These are phyloP conservation scores for Leccinum fuscescens DNA, from an alignment of 1,284 basidiomycete species.

Conservation along the genomic window DNA sequence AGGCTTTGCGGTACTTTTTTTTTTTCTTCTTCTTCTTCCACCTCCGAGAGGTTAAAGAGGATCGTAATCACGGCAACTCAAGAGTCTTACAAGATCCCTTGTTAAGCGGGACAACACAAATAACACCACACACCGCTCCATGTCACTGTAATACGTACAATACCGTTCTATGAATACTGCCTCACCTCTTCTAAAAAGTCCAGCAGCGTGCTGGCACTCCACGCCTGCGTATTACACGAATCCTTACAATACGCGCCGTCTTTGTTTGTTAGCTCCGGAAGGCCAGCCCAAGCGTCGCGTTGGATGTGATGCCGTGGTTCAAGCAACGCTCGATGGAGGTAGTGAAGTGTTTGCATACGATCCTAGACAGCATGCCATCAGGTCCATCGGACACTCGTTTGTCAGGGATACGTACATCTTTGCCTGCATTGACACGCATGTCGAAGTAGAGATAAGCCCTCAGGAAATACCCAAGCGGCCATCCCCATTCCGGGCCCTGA, in stretches of 20 bases:
- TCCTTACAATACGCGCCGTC: slow-evolving; percentile 80
- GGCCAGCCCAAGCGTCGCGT: slow-evolving; percentile 83
- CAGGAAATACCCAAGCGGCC: slow-evolving; percentile 94
- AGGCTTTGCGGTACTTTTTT: slow-evolving; percentile 9
- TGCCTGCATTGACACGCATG: slow-evolving; percentile 55
- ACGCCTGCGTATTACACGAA: slow-evolving; percentile 90
- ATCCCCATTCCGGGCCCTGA: slow-evolving; percentile 88
- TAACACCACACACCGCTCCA: slow-evolving; percentile 21
- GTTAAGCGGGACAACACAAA: slow-evolving; percentile 15
- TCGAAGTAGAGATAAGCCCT: slow-evolving; percentile 91
- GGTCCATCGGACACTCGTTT: neutral
- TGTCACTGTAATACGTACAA: slow-evolving; percentile 5
- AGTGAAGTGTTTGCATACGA: slow-evolving; percentile 69
- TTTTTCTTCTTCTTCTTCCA: slow-evolving; percentile 18
- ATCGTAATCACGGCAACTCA: slow-evolving; percentile 2
- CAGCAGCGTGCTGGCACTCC: slow-evolving; percentile 86
- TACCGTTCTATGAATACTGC: slow-evolving; percentile 25
- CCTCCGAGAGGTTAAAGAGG: slow-evolving; percentile 15
- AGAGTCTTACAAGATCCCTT: slow-evolving; percentile 9
- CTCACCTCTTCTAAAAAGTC: slow-evolving; percentile 80
- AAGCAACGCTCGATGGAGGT: slow-evolving; percentile 73
- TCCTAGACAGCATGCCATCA: slow-evolving; percentile 45
- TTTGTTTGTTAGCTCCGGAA: slow-evolving; percentile 89
- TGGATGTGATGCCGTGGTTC: slow-evolving; percentile 71
- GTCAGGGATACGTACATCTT: slow-evolving; percentile 50